These are phyloP conservation scores for Coniferiporia sulphurascens DNA, from an alignment of 1,284 basidiomycete species.

Conservation along the genomic window DNA sequence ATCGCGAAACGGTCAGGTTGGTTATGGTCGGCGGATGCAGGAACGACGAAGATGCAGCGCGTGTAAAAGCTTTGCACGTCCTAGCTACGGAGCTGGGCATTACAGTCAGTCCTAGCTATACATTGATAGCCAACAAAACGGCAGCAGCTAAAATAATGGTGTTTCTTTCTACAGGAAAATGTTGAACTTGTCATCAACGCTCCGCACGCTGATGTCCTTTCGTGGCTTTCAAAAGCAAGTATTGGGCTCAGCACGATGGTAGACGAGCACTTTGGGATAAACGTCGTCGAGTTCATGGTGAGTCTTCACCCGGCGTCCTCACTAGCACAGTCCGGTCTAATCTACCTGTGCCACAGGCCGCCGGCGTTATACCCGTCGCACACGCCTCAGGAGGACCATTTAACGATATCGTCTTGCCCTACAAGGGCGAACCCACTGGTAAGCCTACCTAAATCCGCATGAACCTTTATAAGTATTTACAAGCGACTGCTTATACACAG, in stretches of 20 bases:
- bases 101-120: constrained; percentile 38
- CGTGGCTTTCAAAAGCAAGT: constrained; percentile 66
- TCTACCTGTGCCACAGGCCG: constrained; percentile 54
- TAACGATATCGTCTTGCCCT: constrained; percentile 85
- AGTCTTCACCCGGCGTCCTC: constrained; percentile 23
- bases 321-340: background rate
- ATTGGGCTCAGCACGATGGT: constrained; percentile 96
- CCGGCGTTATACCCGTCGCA: constrained; percentile 87
- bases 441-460: constrained; percentile 19
- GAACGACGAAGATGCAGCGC: constrained; percentile 67
- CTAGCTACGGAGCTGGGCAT: constrained; percentile 65
- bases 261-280: constrained; percentile 99
- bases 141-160: background rate
- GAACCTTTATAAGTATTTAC: background rate
- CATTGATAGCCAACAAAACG: background rate
- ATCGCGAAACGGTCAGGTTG: constrained; percentile 43
- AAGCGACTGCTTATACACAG: constrained; percentile 33
- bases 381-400: constrained; percentile 93
- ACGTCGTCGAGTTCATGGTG: constrained; percentile 97
- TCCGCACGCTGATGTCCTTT: constrained; percentile 65
- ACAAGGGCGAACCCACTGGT: constrained; percentile 68
- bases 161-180: constrained; percentile 41
- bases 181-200: constrained; percentile 86
- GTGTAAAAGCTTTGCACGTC: constrained; percentile 58
- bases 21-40: constrained; percentile 83